Base-by-base conservation (phyloP, 495 filamentous ascomycete genomes). In the Tuber indicum region DNA sequence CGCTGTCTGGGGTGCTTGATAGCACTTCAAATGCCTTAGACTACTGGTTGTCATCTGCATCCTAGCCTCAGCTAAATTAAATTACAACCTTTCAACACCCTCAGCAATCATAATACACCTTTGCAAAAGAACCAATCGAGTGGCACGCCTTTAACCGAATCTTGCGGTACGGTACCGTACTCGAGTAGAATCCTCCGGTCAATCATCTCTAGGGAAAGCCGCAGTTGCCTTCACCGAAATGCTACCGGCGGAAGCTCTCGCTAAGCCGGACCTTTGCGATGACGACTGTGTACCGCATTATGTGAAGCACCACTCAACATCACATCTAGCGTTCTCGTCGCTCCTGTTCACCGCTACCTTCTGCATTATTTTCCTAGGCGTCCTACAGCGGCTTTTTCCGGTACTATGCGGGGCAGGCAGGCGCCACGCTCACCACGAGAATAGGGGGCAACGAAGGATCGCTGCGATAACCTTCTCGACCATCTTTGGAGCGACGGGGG, bases 401-500 rank as follows among this genome's bases (percentile, higher is more conserved):
- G 85, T 89, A 47, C 86, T 92, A 47, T 89, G 90, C 71, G 87
- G 87, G 87, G 69, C 86, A 85, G 72, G 86, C 86, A 81, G 86
- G 84, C 52, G 88, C 88, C 84, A 87, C 87, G 76, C 85, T 87
- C 79, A 86, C 83, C 72, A 81, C 81, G 75, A 86, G 85, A 77
- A 86, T 84, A 39, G 79, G 82, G 72, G 71, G n/a, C 84, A 86
- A 74, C 85, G 88, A 72, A 84, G 87, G 66, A 77, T 91, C 42
- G 90, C 91, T 21, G 89, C 88, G 8, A 81, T 87, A 41, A 89
- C 91, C 41, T 94, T 94, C 81, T 89, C 91, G 39, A 87, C 88
- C 0, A 94, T 91, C 2, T 87, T 94, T 66, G 93, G 90, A 36
- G 87, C 94, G 46, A 89, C 92, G 1, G 87, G 90, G 23, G 92